Evolutionary conservation across 305 asterid species (phyloP).

Genomic region (Solanum hybrid): DNA sequence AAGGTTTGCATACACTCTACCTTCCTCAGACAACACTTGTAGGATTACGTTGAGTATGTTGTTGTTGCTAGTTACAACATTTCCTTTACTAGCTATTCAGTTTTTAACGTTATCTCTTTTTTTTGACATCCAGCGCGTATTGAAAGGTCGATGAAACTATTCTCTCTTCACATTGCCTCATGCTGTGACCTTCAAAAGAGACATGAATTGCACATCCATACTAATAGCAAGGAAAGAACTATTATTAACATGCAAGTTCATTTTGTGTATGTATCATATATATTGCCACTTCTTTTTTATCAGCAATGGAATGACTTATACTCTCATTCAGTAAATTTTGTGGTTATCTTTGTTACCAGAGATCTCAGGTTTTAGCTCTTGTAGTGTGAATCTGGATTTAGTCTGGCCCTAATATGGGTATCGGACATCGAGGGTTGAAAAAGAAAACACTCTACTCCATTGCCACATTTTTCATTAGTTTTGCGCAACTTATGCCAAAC

Average conservation of each 20-base stretch:
- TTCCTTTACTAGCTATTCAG: not conserved
- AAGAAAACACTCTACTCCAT: not conserved
- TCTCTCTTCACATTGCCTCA: not conserved
- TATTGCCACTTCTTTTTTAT: not conserved
- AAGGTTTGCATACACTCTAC: not conserved
- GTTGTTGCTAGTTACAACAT: not conserved
- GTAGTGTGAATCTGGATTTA: not conserved
- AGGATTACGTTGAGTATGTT: not conserved
- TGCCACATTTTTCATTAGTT: not conserved
- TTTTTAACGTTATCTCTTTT: not conserved
- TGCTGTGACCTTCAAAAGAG: not conserved
- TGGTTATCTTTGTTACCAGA: not conserved
- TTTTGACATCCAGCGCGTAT: not conserved
- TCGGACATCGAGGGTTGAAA: not conserved
- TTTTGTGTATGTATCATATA: not conserved
- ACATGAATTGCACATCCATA: not conserved
- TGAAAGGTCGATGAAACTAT: conserved; percentile 1
- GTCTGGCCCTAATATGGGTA: not conserved
- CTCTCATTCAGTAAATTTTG: not conserved
- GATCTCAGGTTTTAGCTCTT: not conserved
- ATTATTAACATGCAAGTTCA: not conserved
- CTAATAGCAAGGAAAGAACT: not conserved
- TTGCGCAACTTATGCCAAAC: not conserved
- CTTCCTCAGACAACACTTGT: not conserved
- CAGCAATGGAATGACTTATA: not conserved